phyloP scores from a whole-genome alignment of 176 grass and related monocot genomes.

The Tillandsia fasciculata region DNA sequence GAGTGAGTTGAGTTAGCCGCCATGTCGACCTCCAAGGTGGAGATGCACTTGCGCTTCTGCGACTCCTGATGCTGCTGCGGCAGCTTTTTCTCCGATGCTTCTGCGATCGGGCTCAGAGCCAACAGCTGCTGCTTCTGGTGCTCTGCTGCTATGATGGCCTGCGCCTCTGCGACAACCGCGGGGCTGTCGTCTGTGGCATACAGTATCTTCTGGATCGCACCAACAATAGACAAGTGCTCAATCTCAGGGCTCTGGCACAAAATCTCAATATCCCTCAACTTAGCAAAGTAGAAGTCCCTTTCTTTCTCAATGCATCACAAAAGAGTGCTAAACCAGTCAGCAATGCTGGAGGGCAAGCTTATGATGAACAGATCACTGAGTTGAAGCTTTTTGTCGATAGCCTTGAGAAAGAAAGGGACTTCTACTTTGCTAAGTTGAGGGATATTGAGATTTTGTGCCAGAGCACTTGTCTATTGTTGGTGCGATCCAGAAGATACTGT shows the following conservation, averaged over 20 bases:
- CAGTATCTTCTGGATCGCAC: conserved; percentile 55
- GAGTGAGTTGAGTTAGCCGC: conserved; percentile 33
- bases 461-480: conserved; percentile 38
- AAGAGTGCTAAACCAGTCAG: conserved; percentile 31
- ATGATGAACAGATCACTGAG: conserved; percentile 90
- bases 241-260: too few species aligned
- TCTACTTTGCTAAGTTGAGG: conserved; percentile 89
- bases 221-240: too few species aligned
- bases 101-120: conserved; percentile 55
- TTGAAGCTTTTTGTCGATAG: conserved; percentile 84
- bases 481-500: conserved; percentile 63
- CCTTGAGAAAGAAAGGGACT: conserved; percentile 93
- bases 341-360: conserved; percentile 38
- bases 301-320: conserved; percentile 33
- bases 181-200: conserved; percentile 61
- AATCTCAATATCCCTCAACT: too few species aligned
- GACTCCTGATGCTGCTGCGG: conserved; percentile 34
- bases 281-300: too few species aligned
- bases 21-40: conserved; percentile 45
- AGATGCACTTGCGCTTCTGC: conserved; percentile 73
- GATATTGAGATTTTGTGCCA: conserved; percentile 90
- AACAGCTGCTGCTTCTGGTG: conserved; percentile 33
- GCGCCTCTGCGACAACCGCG: conserved; percentile 30
- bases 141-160: conserved; percentile 31
- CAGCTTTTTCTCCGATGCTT: conserved; percentile 47